Conservation (phyloP, 2,329 filamentous ascomycete genomes). For the Neoascochyta sp. region DNA sequence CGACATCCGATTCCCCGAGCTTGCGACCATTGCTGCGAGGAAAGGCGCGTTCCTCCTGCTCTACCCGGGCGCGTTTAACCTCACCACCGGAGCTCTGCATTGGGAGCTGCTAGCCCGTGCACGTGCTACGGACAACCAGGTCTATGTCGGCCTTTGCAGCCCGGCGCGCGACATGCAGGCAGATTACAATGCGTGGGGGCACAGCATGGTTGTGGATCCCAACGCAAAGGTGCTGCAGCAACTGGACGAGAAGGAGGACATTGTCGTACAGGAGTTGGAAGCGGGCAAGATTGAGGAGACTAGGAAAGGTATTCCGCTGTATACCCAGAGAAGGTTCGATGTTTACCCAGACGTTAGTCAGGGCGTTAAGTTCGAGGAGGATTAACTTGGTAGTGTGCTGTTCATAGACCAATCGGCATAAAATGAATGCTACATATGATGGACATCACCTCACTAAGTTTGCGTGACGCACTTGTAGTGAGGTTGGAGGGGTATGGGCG, state of each 20-base stretch:
- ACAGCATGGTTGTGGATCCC: conserved; percentile 83
- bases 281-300: conserved; percentile 41
- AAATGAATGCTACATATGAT: no score
- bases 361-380: conserved; percentile 48
- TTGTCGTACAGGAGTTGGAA: conserved; percentile 60
- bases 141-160: conserved; percentile 89
- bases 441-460: no score
- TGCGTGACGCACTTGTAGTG: no score
- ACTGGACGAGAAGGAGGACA: conserved; percentile 72
- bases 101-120: conserved; percentile 82
- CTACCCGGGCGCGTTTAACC: conserved; percentile 96
- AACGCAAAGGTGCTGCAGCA: conserved; percentile 78
- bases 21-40: conserved; percentile 83
- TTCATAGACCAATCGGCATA: no score
- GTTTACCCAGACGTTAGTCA: conserved; percentile 87
- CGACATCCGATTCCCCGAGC: conserved; percentile 92
- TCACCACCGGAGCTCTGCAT: conserved; percentile 86
- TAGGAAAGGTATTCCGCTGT: conserved; percentile 73
- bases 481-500: no score
- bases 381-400: no score
- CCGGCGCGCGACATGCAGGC: conserved; percentile 76
- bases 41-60: conserved; percentile 82
- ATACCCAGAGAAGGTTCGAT: conserved; percentile 84
- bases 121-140: conserved; percentile 87
- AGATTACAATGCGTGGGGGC: conserved; percentile 85